A percentile compares a stretch with the other conserved stretches of the same genome.
Evolutionary conservation across 345 rosid species (phyloP).

Genomic region (Ceriops zippeliana): DNA sequence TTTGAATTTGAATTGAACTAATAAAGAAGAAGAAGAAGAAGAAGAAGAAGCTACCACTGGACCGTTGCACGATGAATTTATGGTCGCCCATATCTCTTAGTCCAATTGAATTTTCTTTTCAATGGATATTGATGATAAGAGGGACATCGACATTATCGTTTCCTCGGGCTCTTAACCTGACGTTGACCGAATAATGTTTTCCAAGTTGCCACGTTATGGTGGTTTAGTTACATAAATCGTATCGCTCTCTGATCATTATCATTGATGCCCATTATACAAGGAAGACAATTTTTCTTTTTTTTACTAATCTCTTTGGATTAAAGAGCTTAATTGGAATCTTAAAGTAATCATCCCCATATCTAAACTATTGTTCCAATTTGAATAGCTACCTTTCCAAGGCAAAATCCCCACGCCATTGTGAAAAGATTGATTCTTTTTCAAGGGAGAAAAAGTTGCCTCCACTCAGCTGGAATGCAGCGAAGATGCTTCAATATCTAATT

Average conservation of each 20-base stretch:
- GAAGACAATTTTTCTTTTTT: background rate
- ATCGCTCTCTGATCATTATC: slow-evolving; percentile 7
- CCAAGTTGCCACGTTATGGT: slow-evolving; percentile 3
- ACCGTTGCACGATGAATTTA: no score
- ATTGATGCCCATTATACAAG: background rate
- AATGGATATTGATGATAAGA: no score
- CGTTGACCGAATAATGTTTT: slow-evolving; percentile 29
- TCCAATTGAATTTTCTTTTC: no score
- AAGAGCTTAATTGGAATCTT: background rate
- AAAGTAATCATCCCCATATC: background rate
- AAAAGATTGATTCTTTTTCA: slow-evolving; percentile 15
- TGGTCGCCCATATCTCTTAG: no score
- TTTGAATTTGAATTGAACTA: no score
- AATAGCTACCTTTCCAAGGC: slow-evolving; percentile 2
- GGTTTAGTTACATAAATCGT: background rate
- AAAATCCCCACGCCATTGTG: slow-evolving; percentile 5
- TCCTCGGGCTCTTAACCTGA: slow-evolving; percentile 36
- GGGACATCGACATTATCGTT: background rate
- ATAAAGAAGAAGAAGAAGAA: no score
- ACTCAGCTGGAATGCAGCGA: slow-evolving; percentile 21
- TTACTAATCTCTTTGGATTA: background rate
- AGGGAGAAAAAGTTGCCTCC: slow-evolving; percentile 10
- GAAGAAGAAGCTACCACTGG: no score
- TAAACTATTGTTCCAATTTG: background rate
- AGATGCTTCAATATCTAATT: slow-evolving; percentile 30